Evolutionary conservation across 2,329 filamentous ascomycete species (phyloP), one percentile per base, ranked within the genome.

Genomic region (Malbranchea cinnamomea): DNA sequence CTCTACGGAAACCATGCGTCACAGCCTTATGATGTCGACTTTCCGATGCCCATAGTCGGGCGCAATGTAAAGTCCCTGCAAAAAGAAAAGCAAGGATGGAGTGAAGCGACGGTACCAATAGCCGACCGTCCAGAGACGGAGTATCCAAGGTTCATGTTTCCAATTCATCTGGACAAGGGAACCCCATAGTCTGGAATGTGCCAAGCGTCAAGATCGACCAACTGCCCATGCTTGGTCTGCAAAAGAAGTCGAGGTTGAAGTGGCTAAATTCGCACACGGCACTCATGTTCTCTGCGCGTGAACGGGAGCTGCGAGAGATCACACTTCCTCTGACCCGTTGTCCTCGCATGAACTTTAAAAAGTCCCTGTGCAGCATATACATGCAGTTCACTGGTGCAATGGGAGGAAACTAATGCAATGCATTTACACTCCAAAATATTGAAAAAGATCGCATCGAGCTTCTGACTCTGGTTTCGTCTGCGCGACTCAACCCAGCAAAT

Each of bases 401-500:
- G 20, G 32, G 36, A 21, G 28, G 34, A 13, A 21, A 23, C 3
- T 17, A 30, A 13, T 16, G 11, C 16, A 22, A 31, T 7, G 10
- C 38, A 11, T 50, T 43, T 31, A 36, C 26, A 16, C 22, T 50
- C 14, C 11, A 30, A 33, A 31, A 44, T 21, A 28, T 25, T 6
- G 21, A 17, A 14, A 29, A 23, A 20, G 37, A 37, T 13, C 35
- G 35, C 4, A 12, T 41, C 13, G 36, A 46, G 10, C 29, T 44
- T 18, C 13, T 50, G 11, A 34, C 53, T 13, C 37, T 49, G 20
- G 40, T 43, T 2, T 44, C 43, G 10, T 28, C 31, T 14, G 19
- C 53, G 12, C 25, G 44, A 12, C 42, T 54, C 27, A 49, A 55
- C 31, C 21, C 46, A 2, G 36, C 42, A 11, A 47, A 47, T 24